Base-by-base conservation (phyloP, 345 rosid genomes). In the Luvunga scandens region DNA sequence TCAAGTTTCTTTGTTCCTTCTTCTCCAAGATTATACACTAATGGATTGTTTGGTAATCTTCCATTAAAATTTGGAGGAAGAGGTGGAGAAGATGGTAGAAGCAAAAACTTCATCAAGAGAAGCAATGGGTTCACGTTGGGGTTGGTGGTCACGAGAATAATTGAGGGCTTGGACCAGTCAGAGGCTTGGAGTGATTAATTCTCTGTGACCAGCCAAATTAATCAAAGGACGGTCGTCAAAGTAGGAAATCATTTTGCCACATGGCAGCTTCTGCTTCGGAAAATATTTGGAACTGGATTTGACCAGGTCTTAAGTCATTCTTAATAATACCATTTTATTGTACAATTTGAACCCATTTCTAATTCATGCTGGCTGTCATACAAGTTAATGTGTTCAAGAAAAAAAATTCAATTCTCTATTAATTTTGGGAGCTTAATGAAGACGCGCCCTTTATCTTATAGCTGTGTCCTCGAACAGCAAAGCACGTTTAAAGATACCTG, bases 81-180 rank as follows among this genome's bases (percentile, higher is more conserved):
- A 72, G 59, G 21, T 30, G 21, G 75, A 72, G 65, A 72, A 34
- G 64, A 38, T 72, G 50, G 25, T 7, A 72, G 9, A 57, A 72
- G 50, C 65, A 72, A 72, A 72, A 34, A 22, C 45, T 55, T 57
- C 75, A 56, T 72, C 65, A 22, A 72, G 50, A 72, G 75, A 33
- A 72, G 65, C 28, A 56, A n/a, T 57, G 65, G 75, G 64, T 22
- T 34, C 50, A n/a, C 31, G 65, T 56, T 57, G 12, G 64, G 57
- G 22, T 53, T 3, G 56, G 50, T 22, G 14, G 48, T 62, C 34
- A 31, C 19, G 75, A 16, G 24, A 56, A 72, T 56, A 4, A 19
- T 72, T 56, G 48, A 72, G 63, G 64, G 5, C 64, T 55, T 72
- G 75, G 75, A 72, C 64, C 38, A 21, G 75, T 71, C 56, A 71